Evolutionary conservation across 139 green algal species (phyloP).

Genomic region (Asterochloris erici): DNA sequence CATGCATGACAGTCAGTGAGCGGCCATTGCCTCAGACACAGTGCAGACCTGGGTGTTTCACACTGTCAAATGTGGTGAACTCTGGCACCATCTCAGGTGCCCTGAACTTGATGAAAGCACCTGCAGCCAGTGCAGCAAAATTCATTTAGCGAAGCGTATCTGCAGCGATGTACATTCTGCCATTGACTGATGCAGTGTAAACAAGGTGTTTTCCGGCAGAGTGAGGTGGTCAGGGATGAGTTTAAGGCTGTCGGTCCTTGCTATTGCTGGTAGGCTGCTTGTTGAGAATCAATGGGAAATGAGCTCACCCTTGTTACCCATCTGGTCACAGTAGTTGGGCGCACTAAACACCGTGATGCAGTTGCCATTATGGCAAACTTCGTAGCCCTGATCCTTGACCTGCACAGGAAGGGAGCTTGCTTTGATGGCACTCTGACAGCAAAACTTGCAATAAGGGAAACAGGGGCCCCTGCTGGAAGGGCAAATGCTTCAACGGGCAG

Average conservation of each 20-base stretch:
- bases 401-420: constrained; percentile 21
- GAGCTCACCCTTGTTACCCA: constrained; percentile 23
- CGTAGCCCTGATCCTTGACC: constrained; percentile 95
- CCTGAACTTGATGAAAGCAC: constrained; percentile 91
- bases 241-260: not conserved
- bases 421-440: no score
- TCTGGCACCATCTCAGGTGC: constrained; percentile 86
- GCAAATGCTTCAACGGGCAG: no score
- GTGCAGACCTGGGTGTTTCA: constrained; percentile 67
- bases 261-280: not conserved
- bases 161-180: not conserved
- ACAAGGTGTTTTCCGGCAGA: not conserved
- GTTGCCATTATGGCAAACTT: constrained; percentile 87
- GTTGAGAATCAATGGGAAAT: not conserved
- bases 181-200: not conserved
- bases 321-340: constrained; percentile 95
- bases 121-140: constrained; percentile 32
- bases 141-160: constrained; percentile 7
- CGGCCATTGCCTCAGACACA: constrained; percentile 49
- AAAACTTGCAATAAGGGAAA: no score
- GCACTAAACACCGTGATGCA: constrained; percentile 94
- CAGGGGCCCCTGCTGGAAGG: no score
- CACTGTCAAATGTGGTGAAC: constrained; percentile 88
- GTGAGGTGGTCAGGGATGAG: not conserved
- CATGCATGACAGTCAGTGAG: no score